Base-by-base conservation (phyloP, 1,284 basidiomycete species). In the Ustilago curta region DNA sequence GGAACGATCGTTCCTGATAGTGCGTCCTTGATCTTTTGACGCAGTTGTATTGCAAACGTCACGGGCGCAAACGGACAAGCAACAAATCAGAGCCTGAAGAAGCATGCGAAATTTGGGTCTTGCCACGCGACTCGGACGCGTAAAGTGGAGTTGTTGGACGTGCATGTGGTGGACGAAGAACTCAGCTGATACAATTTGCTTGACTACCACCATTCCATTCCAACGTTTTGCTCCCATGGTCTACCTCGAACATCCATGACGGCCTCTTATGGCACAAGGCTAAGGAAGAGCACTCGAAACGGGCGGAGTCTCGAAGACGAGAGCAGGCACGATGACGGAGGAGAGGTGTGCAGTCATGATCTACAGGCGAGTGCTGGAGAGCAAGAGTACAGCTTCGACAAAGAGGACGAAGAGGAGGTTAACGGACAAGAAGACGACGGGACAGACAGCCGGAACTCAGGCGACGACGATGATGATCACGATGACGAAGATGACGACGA, bases 401-500 rank as follows among this genome's bases (percentile, higher is more conserved):
- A 63, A 18, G 55, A 51, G 5, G 43, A 45, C 12, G 56, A 50
- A 1, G 51, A 55, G 4, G 61, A 51, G 4, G 40, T 59, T 4
- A 32, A 53, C 2, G 59, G 57, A 0, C 39, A 63, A 9, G 59
- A 58, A 16, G 58, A 40, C 1, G 59, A 70, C 7, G 51, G 62
- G 5, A 49, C 61, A 23, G 60, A 59, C 1, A 37, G 35, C 35
- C 35, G 14, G 35, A 5, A 4, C 35, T 16, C 35, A 37, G 59
- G 60, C 9, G 67, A 59, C 4, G 55, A 59, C 4, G 55, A 49
- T 6, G 55, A 65, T n/a, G 61, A 69, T 1, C 43, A 45, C 7
- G 61, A 73, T 1, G 57, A 58, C 3, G 40, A 35, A 14, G 70
- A 57, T 11, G 55, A 48, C 7, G 51, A 64, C 8, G 55, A 61